Conservation (phyloP, 2,329 filamentous ascomycete species). For the Teratosphaeria viscida region DNA sequence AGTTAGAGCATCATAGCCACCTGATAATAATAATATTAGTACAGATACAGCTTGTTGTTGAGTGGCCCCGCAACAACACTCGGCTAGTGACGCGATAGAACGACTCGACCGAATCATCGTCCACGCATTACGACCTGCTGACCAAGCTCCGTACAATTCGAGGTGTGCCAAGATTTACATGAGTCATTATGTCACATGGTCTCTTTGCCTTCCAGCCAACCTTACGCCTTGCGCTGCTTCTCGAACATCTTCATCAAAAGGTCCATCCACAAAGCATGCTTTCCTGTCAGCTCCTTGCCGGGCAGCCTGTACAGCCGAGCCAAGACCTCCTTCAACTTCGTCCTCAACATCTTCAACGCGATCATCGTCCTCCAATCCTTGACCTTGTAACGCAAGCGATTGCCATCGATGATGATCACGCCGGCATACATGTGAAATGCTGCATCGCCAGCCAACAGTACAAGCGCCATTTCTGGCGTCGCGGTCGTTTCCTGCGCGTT, state of each 20-base stretch:
- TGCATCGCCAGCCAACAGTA: conserved; percentile 77
- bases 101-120: neutral
- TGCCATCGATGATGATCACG: conserved; percentile 76
- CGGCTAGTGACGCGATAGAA: neutral
- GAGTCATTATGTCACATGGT: neutral
- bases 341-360: conserved; percentile 71
- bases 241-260: conserved; percentile 13
- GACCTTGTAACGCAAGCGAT: conserved; percentile 71
- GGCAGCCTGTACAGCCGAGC: conserved; percentile 55
- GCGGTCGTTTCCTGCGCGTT: conserved; percentile 73
- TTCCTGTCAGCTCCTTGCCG: conserved; percentile 27
- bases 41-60: neutral
- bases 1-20: neutral
- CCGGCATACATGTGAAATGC: conserved; percentile 87
- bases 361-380: conserved; percentile 85
- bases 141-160: neutral
- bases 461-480: conserved; percentile 64
- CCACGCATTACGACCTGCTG: neutral
- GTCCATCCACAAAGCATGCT: conserved; percentile 34
- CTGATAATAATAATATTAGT: neutral
- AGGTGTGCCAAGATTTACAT: neutral
- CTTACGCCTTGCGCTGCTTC: neutral
- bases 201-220: neutral
- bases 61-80: neutral
- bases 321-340: conserved; percentile 64